A percentile compares a stretch with the other conserved stretches of the same genome.
phyloP scores from a whole-genome alignment of 768 basidiomycete species.

The Pleurotus tuoliensis region DNA sequence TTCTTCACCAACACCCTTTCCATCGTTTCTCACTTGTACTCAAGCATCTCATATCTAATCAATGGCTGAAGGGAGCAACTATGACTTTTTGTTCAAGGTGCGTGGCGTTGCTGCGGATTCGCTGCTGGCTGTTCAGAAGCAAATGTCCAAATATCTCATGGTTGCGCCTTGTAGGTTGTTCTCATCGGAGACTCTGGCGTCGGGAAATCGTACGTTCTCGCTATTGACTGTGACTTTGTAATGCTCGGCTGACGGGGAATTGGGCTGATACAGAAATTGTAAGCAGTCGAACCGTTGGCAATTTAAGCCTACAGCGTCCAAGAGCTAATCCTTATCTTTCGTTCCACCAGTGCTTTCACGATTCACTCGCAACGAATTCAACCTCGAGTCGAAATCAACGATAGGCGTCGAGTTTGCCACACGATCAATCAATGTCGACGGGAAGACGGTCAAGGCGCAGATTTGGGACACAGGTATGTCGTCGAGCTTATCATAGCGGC shows the following conservation, averaged over 20 bases:
- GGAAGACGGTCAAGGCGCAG: slow-evolving; percentile 96
- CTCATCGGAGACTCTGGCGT: slow-evolving; percentile 99
- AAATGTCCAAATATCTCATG: neutral
- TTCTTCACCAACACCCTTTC: neutral
- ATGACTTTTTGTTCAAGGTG: slow-evolving; percentile 99
- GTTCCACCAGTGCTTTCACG: slow-evolving; percentile 84
- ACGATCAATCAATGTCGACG: slow-evolving; percentile 90
- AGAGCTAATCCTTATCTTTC: slow-evolving; percentile 5
- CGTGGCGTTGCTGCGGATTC: slow-evolving; percentile 11
- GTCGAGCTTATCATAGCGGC: no score
- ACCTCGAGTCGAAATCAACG: slow-evolving; percentile 97
- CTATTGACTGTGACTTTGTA: neutral
- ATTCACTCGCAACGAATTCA: slow-evolving; percentile 99
- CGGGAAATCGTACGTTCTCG: slow-evolving; percentile 81
- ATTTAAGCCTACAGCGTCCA: slow-evolving; percentile 3
- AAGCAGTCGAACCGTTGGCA: slow-evolving; percentile 22
- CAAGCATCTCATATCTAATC: slow-evolving; percentile 13
- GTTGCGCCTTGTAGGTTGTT: slow-evolving; percentile 65
- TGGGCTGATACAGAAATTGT: slow-evolving; percentile 52
- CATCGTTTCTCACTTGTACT: slow-evolving; percentile 10
- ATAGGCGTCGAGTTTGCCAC: slow-evolving; percentile 99
- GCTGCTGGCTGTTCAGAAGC: neutral
- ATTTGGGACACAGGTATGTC: slow-evolving; percentile 96
- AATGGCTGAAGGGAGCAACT: slow-evolving; percentile 94
- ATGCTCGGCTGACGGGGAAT: slow-evolving; percentile 6